phyloP scores from a whole-genome alignment of 257 asterid species.

The Gentiana straminea region DNA sequence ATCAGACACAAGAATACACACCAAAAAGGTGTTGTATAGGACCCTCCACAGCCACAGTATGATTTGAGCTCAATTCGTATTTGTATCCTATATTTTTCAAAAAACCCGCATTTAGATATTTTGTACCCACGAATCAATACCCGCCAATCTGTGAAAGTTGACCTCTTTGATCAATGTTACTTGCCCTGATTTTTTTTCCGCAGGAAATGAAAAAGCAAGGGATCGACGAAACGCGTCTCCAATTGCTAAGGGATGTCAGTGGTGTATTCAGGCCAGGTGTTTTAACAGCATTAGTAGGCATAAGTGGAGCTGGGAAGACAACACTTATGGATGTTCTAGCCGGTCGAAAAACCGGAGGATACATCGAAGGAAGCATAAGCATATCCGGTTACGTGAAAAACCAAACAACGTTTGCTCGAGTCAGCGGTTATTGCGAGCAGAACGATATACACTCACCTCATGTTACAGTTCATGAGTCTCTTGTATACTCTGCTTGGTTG shows the following conservation, averaged over 20 bases:
- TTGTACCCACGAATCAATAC: too few relatives aligned
- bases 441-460: conserved; percentile 84
- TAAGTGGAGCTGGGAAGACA: conserved; percentile 93
- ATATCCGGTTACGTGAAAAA: conserved; percentile 86
- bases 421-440: conserved; percentile 87
- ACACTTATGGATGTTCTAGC: conserved; percentile 89
- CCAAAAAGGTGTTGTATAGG: too few relatives aligned
- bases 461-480: conserved; percentile 75
- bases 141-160: too few relatives aligned
- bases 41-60: too few relatives aligned
- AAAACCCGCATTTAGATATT: too few relatives aligned
- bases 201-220: conserved; percentile 81
- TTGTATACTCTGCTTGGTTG: conserved; percentile 81
- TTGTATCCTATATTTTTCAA: too few relatives aligned
- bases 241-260: conserved; percentile 59
- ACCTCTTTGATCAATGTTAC: too few relatives aligned
- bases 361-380: conserved; percentile 58
- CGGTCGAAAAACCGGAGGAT: conserved; percentile 78
- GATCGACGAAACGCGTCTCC: conserved; percentile 62
- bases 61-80: too few relatives aligned
- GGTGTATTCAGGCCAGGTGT: conserved; percentile 91
- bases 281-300: conserved; percentile 77
- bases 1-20: too few relatives aligned
- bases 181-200: too few relatives aligned
- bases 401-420: conserved; percentile 76